Conservation (phyloP, 306 rosid genomes). For the Begonia loranthoides region DNA sequence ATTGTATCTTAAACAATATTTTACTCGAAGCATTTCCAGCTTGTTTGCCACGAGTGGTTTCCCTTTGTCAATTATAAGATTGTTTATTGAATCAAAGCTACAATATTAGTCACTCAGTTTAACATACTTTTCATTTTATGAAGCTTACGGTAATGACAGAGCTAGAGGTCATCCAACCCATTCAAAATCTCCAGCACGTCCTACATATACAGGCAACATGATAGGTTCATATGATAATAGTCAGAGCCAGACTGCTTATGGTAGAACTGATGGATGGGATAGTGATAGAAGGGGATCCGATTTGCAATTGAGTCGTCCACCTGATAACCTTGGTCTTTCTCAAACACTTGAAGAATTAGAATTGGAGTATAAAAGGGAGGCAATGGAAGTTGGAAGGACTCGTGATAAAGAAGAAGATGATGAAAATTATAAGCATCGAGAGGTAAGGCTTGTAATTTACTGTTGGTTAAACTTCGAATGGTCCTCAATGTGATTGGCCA, state of each 20-base stretch:
- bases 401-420: slow-evolving; percentile 94
- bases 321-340: slow-evolving; percentile 39
- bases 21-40: slow-evolving; percentile 40
- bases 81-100: slow-evolving; percentile 61
- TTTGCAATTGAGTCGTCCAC: slow-evolving; percentile 50
- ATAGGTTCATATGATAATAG: slow-evolving; percentile 58
- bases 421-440: slow-evolving; percentile 84
- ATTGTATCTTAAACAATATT: slow-evolving; percentile 38
- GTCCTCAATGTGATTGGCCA: slow-evolving; percentile 2
- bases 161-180: slow-evolving; percentile 73
- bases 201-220: slow-evolving; percentile 50
- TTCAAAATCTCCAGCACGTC: slow-evolving; percentile 79
- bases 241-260: slow-evolving; percentile 43
- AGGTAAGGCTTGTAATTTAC: slow-evolving; percentile 38
- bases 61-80: slow-evolving; percentile 51
- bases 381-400: slow-evolving; percentile 53
- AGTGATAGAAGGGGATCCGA: slow-evolving; percentile 65
- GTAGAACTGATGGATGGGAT: slow-evolving; percentile 67
- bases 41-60: slow-evolving; percentile 54
- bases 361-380: slow-evolving; percentile 72
- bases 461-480: slow-evolving; percentile 11
- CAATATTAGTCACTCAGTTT: slow-evolving; percentile 53
- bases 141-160: slow-evolving; percentile 90
- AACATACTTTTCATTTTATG: slow-evolving; percentile 80
- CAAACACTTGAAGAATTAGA: slow-evolving; percentile 76